Evolutionary conservation across 2,329 filamentous ascomycete species (phyloP).

Genomic region (Penicillium janthinellum): DNA sequence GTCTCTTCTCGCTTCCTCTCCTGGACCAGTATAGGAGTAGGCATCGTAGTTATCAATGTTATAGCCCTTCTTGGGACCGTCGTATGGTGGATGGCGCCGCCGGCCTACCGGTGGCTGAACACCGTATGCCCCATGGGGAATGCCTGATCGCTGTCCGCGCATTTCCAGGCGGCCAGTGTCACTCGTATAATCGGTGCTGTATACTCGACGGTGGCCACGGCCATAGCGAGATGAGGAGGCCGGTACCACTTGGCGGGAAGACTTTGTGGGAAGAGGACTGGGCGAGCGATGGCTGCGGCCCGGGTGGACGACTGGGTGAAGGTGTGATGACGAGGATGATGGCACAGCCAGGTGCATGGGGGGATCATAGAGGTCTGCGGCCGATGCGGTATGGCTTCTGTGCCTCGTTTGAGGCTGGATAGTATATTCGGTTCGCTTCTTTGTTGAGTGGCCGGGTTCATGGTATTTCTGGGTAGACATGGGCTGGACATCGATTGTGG

Average conservation of each 20-base stretch:
- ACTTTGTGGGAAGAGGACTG: constrained; percentile 35
- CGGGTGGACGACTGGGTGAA: constrained; percentile 33
- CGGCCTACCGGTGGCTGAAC: constrained; percentile 27
- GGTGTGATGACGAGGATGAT: constrained; percentile 23
- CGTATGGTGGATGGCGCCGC: constrained; percentile 33
- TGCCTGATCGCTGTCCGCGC: constrained; percentile 23
- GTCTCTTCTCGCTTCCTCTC: constrained; percentile 39
- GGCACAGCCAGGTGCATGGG: constrained; percentile 33
- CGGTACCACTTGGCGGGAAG: constrained; percentile 39
- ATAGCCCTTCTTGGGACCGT: constrained; percentile 35
- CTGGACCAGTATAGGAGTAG: constrained; percentile 51
- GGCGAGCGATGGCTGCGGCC: constrained; percentile 31
- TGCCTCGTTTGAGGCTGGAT: constrained; percentile 36
- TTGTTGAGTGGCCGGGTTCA: constrained; percentile 34
- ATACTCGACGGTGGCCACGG: constrained; percentile 34
- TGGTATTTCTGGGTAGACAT: constrained; percentile 37
- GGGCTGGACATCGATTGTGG: constrained; percentile 37
- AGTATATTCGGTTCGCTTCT: constrained; percentile 41
- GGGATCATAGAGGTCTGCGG: constrained; percentile 30
- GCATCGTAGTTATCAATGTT: constrained; percentile 46
- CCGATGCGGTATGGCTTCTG: constrained; percentile 39
- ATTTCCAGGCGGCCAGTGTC: constrained; percentile 37
- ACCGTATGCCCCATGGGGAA: constrained; percentile 28
- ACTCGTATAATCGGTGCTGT: constrained; percentile 40
- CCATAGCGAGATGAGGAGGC: constrained; percentile 34